These are phyloP conservation scores for Colletotrichum lindemuthianum DNA, from an alignment of 2,329 filamentous ascomycete genomes.

Conservation along the genomic window DNA sequence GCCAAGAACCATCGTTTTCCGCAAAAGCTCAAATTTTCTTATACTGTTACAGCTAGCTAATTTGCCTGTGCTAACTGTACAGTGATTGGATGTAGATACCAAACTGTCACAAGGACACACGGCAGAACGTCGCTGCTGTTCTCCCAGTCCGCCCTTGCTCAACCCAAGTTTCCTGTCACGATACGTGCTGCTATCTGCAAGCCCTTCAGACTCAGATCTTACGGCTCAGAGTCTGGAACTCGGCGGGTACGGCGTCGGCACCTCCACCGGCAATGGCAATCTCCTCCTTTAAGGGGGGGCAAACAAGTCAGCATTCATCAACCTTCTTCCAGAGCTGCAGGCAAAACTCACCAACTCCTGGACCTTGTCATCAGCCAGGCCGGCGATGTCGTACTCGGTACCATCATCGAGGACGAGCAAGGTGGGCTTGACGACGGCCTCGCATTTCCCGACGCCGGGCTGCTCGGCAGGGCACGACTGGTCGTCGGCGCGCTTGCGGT, in stretches of 20 bases:
- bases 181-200: neutral
- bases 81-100: neutral
- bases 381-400: slow-evolving; percentile 20
- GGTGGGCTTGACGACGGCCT: slow-evolving; percentile 17
- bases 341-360: slow-evolving; percentile 10
- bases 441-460: slow-evolving; percentile 18
- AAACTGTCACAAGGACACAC: neutral
- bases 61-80: neutral
- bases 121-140: slow-evolving; percentile 1
- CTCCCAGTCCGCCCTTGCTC: neutral
- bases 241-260: slow-evolving; percentile 23
- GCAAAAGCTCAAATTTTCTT: neutral
- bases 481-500: slow-evolving; percentile 23
- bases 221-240: slow-evolving; percentile 14
- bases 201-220: slow-evolving; percentile 3
- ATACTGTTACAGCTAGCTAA: neutral
- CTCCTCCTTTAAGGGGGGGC: slow-evolving; percentile 2
- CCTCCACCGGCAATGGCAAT: slow-evolving; percentile 17
- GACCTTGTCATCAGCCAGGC: slow-evolving; percentile 15
- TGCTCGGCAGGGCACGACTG: slow-evolving; percentile 23
- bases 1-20: neutral
- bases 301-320: slow-evolving; percentile 6
- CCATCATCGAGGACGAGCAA: slow-evolving; percentile 23
- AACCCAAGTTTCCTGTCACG: neutral
- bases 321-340: neutral